phyloP scores from a whole-genome alignment of 768 basidiomycete genomes.

The Pholiota conissans region DNA sequence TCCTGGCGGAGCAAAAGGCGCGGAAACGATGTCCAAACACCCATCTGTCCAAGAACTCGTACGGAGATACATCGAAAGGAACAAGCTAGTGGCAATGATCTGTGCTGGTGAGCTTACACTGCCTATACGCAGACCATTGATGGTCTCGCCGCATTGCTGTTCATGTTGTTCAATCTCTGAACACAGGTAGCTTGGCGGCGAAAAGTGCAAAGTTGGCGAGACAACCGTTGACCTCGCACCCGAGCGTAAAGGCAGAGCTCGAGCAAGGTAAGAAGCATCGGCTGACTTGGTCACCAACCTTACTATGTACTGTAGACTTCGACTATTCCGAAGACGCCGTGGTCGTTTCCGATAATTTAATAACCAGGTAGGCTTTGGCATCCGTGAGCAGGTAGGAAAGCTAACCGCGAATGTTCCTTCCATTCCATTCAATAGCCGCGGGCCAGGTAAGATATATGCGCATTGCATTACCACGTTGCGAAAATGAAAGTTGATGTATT shows the following conservation, averaged over 20 bases:
- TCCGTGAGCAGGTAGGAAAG: background rate
- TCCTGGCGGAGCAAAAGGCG: conserved; percentile 79
- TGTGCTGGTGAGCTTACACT: conserved; percentile 65
- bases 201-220: conserved; percentile 56
- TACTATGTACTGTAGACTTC: conserved; percentile 49
- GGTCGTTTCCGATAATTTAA: conserved; percentile 67
- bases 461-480: background rate
- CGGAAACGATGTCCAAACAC: conserved; percentile 66
- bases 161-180: too few species aligned
- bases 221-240: conserved; percentile 79
- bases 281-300: too few species aligned
- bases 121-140: too few species aligned
- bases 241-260: conserved; percentile 63
- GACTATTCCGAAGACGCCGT: conserved; percentile 75
- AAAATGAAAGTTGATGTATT: background rate
- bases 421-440: conserved; percentile 47
- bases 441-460: conserved; percentile 51
- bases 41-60: conserved; percentile 63
- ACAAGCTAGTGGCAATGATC: conserved; percentile 78
- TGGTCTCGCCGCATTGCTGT: too few species aligned
- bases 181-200: conserved; percentile 68
- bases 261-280: conserved; percentile 41
- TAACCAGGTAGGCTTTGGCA: conserved; percentile 62
- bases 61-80: conserved; percentile 48
- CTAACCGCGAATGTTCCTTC: background rate